phyloP scores from a whole-genome alignment of 352 stramenopile genomes.

The Phytopythium aichiense region DNA sequence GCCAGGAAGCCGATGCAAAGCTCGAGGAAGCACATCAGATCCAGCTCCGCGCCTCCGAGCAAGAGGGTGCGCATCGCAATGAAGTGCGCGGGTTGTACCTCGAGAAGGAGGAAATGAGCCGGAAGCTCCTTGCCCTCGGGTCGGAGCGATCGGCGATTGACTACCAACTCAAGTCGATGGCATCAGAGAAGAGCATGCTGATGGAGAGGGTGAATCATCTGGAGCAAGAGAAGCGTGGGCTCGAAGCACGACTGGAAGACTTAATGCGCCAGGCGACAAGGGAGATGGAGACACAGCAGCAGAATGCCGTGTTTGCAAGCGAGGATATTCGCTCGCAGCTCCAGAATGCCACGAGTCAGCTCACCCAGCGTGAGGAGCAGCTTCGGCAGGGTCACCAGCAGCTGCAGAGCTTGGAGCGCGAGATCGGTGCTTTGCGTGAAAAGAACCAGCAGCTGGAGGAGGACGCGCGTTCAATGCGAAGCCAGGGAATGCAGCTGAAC shows the following conservation, averaged over 20 bases:
- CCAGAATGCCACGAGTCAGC: slow-evolving; percentile 29
- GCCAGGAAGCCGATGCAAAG: slow-evolving; percentile 35
- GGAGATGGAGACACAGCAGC: slow-evolving; percentile 43
- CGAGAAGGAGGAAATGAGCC: slow-evolving; percentile 64
- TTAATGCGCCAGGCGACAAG: slow-evolving; percentile 44
- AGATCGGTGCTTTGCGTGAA: slow-evolving; percentile 24
- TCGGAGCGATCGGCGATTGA: slow-evolving; percentile 52
- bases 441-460: slow-evolving; percentile 31
- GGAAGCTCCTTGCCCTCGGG: slow-evolving; percentile 35
- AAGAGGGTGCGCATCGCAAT: slow-evolving; percentile 45
- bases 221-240: slow-evolving; percentile 44
- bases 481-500: slow-evolving; percentile 28
- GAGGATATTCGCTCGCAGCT: slow-evolving; percentile 41
- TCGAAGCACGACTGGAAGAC: slow-evolving; percentile 49
- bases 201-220: slow-evolving; percentile 29
- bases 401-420: slow-evolving; percentile 25
- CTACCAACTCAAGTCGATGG: slow-evolving; percentile 31
- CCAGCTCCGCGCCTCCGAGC: slow-evolving; percentile 35
- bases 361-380: slow-evolving; percentile 42
- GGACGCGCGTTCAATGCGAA: slow-evolving; percentile 24
- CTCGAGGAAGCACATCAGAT: slow-evolving; percentile 42
- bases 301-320: slow-evolving; percentile 32
- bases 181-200: slow-evolving; percentile 29
- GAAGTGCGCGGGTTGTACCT: slow-evolving; percentile 41
- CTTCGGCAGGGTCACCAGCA: slow-evolving; percentile 42